Evolutionary conservation across 768 basidiomycete genomes (phyloP), one percentile per base, ranked within the genome.

Genomic region (Russula ochroleuca): DNA sequence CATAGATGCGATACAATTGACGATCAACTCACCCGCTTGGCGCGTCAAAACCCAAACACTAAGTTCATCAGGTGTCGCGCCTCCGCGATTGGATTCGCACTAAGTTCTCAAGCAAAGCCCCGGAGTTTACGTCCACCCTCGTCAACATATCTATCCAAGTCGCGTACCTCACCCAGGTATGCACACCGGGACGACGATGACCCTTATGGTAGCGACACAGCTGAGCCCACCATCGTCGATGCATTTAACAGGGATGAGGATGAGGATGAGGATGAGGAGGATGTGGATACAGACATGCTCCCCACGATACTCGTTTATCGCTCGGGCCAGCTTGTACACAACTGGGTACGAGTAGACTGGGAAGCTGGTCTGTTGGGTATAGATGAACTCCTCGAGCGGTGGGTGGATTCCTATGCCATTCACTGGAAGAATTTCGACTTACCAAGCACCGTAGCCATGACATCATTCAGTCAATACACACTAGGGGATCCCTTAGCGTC

Each of bases 331-430:
- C 82, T 93, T n/a, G 83, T 91, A n/a, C 83, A 90, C 69, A 90
- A 89, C 54, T 93, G 91, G 91, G 87, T 93, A 10, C 80, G 91
- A 28, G 90, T 92, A 5, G 90, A 93, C 72, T 92, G 90, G 91
- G 90, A 90, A 72, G 88, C 87, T 0, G 85, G 85, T 14, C 70
- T 75, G 38, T 80, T 80, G n/a, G 87, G 85, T 28, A 70, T 92
- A 0, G 86, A 89, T 66, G 87, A 88, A 49, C 75, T 89, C 8
- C 77, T 92, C 17, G 78, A 80, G 69, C 83, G 79, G 88, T 90
- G 64, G 59, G 81, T 66, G 70, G 23, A 59, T 45, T 40, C 0
- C 14, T 45, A 33, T 31, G n/a, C 33, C 28, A 55, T 38, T 48
- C 17, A 1, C 33, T 9, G 35, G 38, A 47, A 25, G n/a, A 10